Conservation (phyloP, 371 early-diverging fungal genomes). For the Blastocladiella emersonii region DNA sequence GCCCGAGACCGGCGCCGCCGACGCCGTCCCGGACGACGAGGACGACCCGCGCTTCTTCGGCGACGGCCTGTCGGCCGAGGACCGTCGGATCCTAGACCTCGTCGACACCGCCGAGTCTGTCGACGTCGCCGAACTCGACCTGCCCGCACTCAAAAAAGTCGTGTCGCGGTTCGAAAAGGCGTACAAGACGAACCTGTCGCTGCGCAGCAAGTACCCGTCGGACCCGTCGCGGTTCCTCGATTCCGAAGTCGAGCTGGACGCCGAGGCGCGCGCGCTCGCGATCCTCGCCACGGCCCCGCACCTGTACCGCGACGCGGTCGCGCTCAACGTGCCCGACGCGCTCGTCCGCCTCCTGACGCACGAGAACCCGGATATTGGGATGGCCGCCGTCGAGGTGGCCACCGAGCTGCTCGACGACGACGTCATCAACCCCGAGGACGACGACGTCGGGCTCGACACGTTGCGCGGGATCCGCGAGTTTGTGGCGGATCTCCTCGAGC, state of each 20-base stretch:
- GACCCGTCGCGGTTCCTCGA: constrained; percentile 74
- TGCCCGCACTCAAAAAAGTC: constrained; percentile 50
- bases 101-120: constrained; percentile 73
- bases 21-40: constrained; percentile 30
- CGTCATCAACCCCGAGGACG: constrained; percentile 41
- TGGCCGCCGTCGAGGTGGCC: constrained; percentile 67
- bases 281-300: constrained; percentile 65
- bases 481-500: constrained; percentile 36
- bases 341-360: constrained; percentile 66
- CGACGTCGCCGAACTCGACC: constrained; percentile 48
- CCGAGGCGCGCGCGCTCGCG: constrained; percentile 61
- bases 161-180: constrained; percentile 70
- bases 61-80: constrained; percentile 63
- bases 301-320: constrained; percentile 52
- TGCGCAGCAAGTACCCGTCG: constrained; percentile 67
- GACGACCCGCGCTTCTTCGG: constrained; percentile 71
- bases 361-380: constrained; percentile 84
- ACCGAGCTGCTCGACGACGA: constrained; percentile 88
- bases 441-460: constrained; percentile 22
- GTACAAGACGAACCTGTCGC: constrained; percentile 69
- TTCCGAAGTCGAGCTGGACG: constrained; percentile 86
- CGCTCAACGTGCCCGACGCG: constrained; percentile 45
- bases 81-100: constrained; percentile 58
- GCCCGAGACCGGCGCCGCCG: background rate
- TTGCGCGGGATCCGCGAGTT: constrained; percentile 43